Percentiles rank a stretch among this genome's conserved stretches.
phyloP scores from a whole-genome alignment of 2,329 filamentous ascomycete species.

The Calonectria fujianensis region DNA sequence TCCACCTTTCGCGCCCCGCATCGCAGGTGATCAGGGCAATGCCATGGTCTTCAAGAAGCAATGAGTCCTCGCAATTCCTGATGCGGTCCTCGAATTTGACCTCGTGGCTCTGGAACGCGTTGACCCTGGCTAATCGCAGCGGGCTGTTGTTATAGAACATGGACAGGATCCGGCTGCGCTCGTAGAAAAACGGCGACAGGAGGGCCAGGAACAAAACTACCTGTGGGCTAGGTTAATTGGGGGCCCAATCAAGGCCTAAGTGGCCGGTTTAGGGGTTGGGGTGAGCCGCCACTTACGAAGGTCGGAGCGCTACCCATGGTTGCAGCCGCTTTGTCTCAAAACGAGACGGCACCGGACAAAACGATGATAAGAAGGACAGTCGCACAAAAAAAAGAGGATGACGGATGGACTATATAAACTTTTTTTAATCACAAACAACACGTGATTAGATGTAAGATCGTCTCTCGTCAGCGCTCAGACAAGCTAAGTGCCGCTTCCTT shows the following conservation, averaged over 20 bases:
- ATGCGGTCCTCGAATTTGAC: slow-evolving; percentile 14
- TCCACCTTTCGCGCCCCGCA: slow-evolving; percentile 1
- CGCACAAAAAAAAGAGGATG: neutral
- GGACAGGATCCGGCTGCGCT: slow-evolving; percentile 18
- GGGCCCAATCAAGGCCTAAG: neutral
- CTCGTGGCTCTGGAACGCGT: slow-evolving; percentile 37
- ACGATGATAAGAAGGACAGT: neutral
- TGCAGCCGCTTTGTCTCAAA: neutral
- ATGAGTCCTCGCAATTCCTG: slow-evolving; percentile 6
- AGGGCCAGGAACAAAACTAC: slow-evolving; percentile 8
- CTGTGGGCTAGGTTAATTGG: neutral
- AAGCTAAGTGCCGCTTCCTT: neutral
- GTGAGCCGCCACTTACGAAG: neutral
- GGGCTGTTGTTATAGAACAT: slow-evolving; percentile 20
- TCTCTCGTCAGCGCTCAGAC: neutral
- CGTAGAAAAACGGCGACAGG: slow-evolving; percentile 22
- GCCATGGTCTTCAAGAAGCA: slow-evolving; percentile 1
- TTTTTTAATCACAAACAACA: neutral
- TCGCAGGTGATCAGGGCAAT: slow-evolving; percentile 2
- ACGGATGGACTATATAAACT: neutral
- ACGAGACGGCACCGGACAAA: neutral
- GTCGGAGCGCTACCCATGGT: slow-evolving; percentile 10
- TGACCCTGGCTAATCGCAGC: slow-evolving; percentile 6
- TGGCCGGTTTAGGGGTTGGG: neutral
- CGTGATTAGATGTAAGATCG: slow-evolving; percentile 18